Base-by-base conservation (phyloP, 306 rosid species). In the Fragaria ananassa region DNA sequence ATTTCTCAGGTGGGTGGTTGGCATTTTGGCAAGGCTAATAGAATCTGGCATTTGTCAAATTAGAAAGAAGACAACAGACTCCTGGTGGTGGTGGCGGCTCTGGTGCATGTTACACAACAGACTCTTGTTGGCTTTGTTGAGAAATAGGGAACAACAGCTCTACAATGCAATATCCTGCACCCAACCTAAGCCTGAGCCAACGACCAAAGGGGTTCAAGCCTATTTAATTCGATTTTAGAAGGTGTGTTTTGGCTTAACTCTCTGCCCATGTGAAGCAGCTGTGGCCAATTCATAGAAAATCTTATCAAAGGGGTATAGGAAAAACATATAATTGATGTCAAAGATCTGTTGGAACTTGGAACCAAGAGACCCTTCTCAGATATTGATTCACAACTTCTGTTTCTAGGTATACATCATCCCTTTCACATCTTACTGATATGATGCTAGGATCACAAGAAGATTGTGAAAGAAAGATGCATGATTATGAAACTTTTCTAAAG, bases 1-100 rank as follows among this genome's bases (percentile, higher is more conserved):
- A 51, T 76, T 35, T 37, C n/a, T 67, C 54, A 66, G 73, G 79
- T 50, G 66, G 73, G 57, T 41, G 72, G 65, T 31, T 70, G 74
- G 44, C 79, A 4, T 34, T 64, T 50, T 25, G 50, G 64, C 72
- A 25, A 35, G 19, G 4, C 19, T 4, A 37, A 61, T 42, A 29
- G 35, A 29, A 41, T 29, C 70, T 11, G 70, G 31, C 70, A 29
- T 18, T 74, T 19, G 70, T 74, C 60, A 45, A 74, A 3, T 45
- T 49, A 60, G 18, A 41, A 21, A 60, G 18, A 41, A n/a, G 69
- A 37, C 11, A 69, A 44, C n/a, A n/a, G n/a, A n/a, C n/a, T n/a
- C n/a, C n/a, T n/a, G n/a, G n/a, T n/a, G 44, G 69, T 74, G 57
- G 45, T 74, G 57, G 18, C 6, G 70, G 70, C 69, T 34, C 25